Conservation (phyloP, 2,329 filamentous ascomycete genomes). For the Cladophialophora psammophila region DNA sequence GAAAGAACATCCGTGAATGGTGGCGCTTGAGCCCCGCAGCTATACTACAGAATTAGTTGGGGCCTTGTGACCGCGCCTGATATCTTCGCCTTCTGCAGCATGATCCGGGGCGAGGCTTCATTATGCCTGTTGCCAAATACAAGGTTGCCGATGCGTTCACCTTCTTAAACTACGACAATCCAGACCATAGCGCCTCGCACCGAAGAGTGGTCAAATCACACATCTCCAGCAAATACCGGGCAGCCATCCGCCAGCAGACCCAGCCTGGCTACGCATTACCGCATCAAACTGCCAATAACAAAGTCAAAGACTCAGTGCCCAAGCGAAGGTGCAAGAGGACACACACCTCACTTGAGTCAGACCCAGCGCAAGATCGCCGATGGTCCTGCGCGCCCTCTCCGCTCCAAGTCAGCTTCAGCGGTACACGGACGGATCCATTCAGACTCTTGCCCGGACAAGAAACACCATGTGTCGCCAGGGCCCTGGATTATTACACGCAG, state of each 20-base stretch:
- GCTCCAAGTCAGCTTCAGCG: slow-evolving; percentile 18
- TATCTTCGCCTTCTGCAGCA: not conserved
- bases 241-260: slow-evolving; percentile 26
- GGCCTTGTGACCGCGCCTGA: not conserved
- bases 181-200: slow-evolving; percentile 28
- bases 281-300: not conserved
- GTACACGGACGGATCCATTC: slow-evolving; percentile 25
- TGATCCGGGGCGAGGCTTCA: slow-evolving; percentile 7
- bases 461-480: slow-evolving; percentile 27
- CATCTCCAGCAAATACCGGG: slow-evolving; percentile 33
- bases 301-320: not conserved
- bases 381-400: slow-evolving; percentile 11
- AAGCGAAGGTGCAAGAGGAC: slow-evolving; percentile 3
- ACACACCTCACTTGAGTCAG: not conserved
- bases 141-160: slow-evolving; percentile 20
- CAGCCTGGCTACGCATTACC: slow-evolving; percentile 32
- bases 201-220: slow-evolving; percentile 31
- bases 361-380: not conserved
- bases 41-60: not conserved
- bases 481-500: slow-evolving; percentile 28
- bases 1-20: not conserved
- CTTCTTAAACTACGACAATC: slow-evolving; percentile 28
- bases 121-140: slow-evolving; percentile 17
- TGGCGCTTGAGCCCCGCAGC: not conserved
- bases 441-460: slow-evolving; percentile 23